Percentiles rank a stretch among this genome's conserved stretches.
These are phyloP conservation scores for Boletellus sp. DNA, from an alignment of 768 basidiomycete species.

Conservation along the genomic window DNA sequence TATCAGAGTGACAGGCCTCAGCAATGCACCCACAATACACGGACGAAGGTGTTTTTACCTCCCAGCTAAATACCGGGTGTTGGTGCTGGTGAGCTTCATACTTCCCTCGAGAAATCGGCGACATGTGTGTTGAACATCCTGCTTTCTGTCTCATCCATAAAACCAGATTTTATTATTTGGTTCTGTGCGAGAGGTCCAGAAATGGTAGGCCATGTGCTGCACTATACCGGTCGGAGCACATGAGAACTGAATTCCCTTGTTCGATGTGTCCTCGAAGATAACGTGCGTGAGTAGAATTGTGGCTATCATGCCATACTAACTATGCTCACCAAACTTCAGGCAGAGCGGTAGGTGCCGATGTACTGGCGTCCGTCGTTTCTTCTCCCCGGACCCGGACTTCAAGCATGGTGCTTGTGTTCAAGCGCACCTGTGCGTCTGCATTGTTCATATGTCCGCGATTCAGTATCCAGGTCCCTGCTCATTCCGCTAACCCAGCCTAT, in stretches of 20 bases:
- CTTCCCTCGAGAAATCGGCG: constrained; percentile 1
- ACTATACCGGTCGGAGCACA: accelerated
- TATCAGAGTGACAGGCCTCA: neutral
- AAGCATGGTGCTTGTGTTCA: neutral
- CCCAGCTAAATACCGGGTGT: constrained; percentile 17
- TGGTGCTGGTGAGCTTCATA: constrained; percentile 12
- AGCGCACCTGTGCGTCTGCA: neutral
- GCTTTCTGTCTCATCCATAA: constrained; percentile 9
- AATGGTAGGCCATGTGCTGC: neutral
- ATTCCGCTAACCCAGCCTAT: neutral
- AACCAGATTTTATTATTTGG: neutral
- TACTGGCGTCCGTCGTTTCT: neutral
- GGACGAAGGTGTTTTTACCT: neutral
- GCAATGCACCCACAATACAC: neutral
- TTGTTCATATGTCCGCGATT: neutral
- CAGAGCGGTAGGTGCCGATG: neutral
- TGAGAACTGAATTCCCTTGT: constrained; percentile 8
- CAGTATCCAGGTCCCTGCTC: neutral
- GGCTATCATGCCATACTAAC: neutral
- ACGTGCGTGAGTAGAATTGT: neutral
- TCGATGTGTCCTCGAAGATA: neutral
- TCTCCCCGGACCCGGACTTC: neutral
- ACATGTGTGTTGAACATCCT: constrained; percentile 14
- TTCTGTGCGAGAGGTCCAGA: neutral
- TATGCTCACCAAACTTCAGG: neutral